phyloP scores from a whole-genome alignment of 2,329 filamentous ascomycete genomes.

The Mollisia scopiformis region DNA sequence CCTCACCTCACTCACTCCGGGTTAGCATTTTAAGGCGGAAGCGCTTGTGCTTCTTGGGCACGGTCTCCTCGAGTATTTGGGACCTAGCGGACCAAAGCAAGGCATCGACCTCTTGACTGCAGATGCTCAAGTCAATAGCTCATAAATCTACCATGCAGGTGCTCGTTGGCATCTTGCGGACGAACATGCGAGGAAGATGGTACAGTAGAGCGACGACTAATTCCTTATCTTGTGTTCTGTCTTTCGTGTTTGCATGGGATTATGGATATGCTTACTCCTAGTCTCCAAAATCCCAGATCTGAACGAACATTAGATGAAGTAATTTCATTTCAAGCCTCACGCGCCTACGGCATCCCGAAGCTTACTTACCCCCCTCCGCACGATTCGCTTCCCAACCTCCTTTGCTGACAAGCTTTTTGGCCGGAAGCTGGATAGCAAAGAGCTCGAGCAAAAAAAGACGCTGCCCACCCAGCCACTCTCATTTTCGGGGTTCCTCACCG shows the following conservation, averaged over 20 bases:
- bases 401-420: conserved; percentile 6
- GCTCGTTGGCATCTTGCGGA: background rate
- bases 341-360: conserved; percentile 1
- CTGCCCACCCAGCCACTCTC: background rate
- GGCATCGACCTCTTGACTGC: background rate
- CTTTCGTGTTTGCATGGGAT: background rate
- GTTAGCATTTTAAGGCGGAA: background rate
- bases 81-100: background rate
- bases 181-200: background rate
- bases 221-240: conserved; percentile 5
- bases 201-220: background rate
- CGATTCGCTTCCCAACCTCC: conserved; percentile 5
- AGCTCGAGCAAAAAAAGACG: no score
- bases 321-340: conserved; percentile 16
- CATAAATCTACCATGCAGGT: background rate
- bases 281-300: background rate
- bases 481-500: background rate
- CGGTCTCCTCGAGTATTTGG: no score
- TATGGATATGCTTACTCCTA: background rate
- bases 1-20: background rate
- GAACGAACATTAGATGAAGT: conserved; percentile 11
- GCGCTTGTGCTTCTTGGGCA: background rate
- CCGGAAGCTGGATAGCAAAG: background rate
- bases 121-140: conserved; percentile 1
- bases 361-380: background rate